Evolutionary conservation across 331 rosid genomes (phyloP), one percentile per base, ranked within the genome.

Genomic region (Arachis monticola): DNA sequence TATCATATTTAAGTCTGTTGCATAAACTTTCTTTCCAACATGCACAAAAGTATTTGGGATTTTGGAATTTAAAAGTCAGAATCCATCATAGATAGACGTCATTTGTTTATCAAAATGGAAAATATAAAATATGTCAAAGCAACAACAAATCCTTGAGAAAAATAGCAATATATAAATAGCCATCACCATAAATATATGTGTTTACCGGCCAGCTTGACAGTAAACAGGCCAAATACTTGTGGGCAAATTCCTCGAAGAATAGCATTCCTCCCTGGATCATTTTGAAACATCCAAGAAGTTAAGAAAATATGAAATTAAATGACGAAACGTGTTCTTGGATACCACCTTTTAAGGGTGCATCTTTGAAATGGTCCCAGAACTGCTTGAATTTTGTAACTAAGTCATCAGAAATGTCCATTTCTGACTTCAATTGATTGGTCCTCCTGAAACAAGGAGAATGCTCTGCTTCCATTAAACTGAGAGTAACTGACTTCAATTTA

Each of bases 121-220:
- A 60, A 12, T 13, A 64, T 10, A 64, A 73, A 42, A 63, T 14
- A 76, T 72, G 65, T 53, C 59, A 53, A 75, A 83, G 7, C 41
- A 46, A 48, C 53, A 48, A 12, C 53, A 70, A 76, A 61, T 48
- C 40, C 57, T 62, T n/a, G 69, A 64, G 13, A 71, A 62, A 78
- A 72, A 69, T 55, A 5, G 31, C 27, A 30, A 57, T 11, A 7
- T 6, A 6, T 60, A 67, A 78, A 64, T 78, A 72, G 53, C n/a
- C 66, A 69, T 42, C 47, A 64, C 52, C 70, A 64, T 72, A 63
- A 67, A 73, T 48, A 64, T 61, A 67, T n/a, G 60, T 41, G 64
- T 61, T 75, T 80, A 93, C 98, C 98, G 70, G 98, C 97, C 77
- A 93, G 93, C 87, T 93, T 93, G 80, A 91, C 96, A 22, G 97